Evolutionary conservation across 2,329 filamentous ascomycete genomes (phyloP).

Genomic region (Cordyceps farinosa): DNA sequence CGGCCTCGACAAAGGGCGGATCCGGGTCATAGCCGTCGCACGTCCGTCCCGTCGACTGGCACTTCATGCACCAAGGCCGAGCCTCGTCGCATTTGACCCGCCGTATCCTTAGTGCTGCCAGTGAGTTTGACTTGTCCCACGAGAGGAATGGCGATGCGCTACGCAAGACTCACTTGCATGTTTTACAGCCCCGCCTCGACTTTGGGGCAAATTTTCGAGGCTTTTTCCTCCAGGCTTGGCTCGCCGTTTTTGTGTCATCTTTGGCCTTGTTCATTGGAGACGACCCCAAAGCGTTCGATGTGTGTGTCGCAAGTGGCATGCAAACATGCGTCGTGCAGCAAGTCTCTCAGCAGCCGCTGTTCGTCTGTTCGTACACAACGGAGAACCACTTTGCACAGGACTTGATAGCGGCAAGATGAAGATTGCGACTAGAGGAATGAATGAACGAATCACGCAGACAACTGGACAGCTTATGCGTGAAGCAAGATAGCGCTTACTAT

Average conservation of each 20-base stretch:
- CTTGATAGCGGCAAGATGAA: no score
- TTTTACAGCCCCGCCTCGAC: constrained; percentile 38
- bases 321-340: no score
- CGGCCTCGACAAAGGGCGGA: background rate
- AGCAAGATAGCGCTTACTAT: background rate
- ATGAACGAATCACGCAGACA: no score
- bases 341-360: no score
- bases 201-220: constrained; percentile 38
- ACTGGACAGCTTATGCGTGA: no score
- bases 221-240: constrained; percentile 35
- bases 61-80: constrained; percentile 34
- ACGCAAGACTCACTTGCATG: constrained; percentile 36
- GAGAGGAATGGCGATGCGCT: no score
- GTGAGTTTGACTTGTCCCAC: no score
- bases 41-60: constrained; percentile 34
- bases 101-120: constrained; percentile 29
- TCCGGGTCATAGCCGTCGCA: constrained; percentile 34
- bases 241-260: constrained; percentile 16
- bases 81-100: constrained; percentile 36
- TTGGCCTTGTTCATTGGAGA: no score
- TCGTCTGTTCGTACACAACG: no score
- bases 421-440: no score
- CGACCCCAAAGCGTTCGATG: background rate
- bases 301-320: background rate
- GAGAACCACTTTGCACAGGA: no score